phyloP scores from a whole-genome alignment of 2,329 filamentous ascomycete species.

The Aspergillus ochraceoroseus region DNA sequence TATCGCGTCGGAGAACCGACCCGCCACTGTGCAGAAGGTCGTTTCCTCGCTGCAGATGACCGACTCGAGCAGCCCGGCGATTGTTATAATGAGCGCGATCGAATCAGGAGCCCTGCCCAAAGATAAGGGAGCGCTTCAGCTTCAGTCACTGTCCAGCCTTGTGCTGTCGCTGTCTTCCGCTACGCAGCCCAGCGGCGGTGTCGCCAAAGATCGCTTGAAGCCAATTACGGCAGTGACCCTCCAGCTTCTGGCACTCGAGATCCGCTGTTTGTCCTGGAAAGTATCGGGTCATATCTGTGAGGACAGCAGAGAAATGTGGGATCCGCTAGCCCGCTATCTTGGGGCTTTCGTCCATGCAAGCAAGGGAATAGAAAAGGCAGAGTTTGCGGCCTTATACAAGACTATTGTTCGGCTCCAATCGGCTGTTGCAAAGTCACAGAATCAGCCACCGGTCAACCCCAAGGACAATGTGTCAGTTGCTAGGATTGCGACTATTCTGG shows the following conservation, averaged over 20 bases:
- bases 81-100: conserved; percentile 37
- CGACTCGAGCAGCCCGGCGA: conserved; percentile 37
- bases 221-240: conserved; percentile 33
- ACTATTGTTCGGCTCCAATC: conserved; percentile 36
- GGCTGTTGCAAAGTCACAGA: conserved; percentile 27
- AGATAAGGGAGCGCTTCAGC: conserved; percentile 42
- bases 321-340: conserved; percentile 42
- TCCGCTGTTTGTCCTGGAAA: conserved; percentile 42
- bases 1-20: conserved; percentile 33
- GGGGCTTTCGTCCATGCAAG: conserved; percentile 34
- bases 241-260: conserved; percentile 42
- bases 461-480: conserved; percentile 29
- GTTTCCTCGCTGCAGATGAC: conserved; percentile 31
- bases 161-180: conserved; percentile 34
- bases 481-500: conserved; percentile 34
- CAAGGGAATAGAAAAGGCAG: conserved; percentile 32
- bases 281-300: conserved; percentile 41
- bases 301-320: conserved; percentile 41
- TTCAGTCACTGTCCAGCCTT: conserved; percentile 43
- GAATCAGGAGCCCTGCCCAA: conserved; percentile 33
- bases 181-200: conserved; percentile 16
- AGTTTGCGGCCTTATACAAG: conserved; percentile 37
- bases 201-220: conserved; percentile 24
- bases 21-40: conserved; percentile 32
- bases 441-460: conserved; percentile 19